Base-by-base conservation (phyloP, 1,284 basidiomycete genomes). In the Fomitopsis betulina region DNA sequence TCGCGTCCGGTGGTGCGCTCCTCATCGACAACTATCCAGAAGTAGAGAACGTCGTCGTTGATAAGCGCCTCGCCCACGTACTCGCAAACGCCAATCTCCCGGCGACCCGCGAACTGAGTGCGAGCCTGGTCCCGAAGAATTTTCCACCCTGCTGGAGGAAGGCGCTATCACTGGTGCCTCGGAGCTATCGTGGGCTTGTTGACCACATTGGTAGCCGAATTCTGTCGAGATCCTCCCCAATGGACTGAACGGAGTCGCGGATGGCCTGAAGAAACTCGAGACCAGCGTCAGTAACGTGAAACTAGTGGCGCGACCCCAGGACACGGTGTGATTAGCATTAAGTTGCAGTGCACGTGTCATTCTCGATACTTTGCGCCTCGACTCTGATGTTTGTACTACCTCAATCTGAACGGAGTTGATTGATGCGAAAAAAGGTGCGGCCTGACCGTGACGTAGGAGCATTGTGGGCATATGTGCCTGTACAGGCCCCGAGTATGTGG, bases 221-320 rank as follows among this genome's bases (percentile, higher is more conserved):
- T 58, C 43, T 4, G 62, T 73, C 1, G 76, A 82, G 62, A 67
- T 81, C 9, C 64, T 85, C 3, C 71, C 76, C 0, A 68, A 71
- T 35, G 83, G 83, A 5, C 67, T 85, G 13, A 62, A 62, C 2
- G 81, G 77, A 2, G 75, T 85, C n/a, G 53, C 62, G 0, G 72
- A 58, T 12, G 83, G 79, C 0, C 63, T 85, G 50, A 68, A 75
- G 32, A 70, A 71, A 58, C 55, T 84, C 65, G 66, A 71, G 63
- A 63, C 67, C 2, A 69, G 74, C 8, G 60, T 76, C 56, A 83
- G 79, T 30, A 80, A 75, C 1, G 63, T 67, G 19, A 84, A 85
- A 63, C 68, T 86, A 9, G 27, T 30, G 3, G 27, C 27, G 27
- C 27, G 27, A 8, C 27, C 27, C 27, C 27, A 30, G 27, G 27